phyloP scores from a whole-genome alignment of 1,284 basidiomycete species.

The Porogramme epimiltina region DNA sequence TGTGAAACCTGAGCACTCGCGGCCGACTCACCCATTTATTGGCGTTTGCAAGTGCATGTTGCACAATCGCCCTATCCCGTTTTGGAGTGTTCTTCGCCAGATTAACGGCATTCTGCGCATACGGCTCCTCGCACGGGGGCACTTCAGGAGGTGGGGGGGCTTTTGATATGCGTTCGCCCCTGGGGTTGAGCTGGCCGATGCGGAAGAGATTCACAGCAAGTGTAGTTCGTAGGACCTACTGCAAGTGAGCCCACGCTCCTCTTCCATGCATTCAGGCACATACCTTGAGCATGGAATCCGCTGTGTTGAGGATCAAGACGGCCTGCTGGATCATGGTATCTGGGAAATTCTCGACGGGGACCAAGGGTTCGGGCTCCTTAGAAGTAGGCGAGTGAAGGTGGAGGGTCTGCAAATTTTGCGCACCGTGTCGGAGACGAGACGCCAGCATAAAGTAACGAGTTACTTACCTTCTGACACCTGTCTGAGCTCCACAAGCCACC shows the following conservation, averaged over 20 bases:
- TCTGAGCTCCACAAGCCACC: slow-evolving; percentile 69
- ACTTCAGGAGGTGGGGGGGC: slow-evolving; percentile 64
- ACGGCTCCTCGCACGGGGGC: slow-evolving; percentile 65
- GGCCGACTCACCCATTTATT: slow-evolving; percentile 81
- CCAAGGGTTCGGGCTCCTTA: slow-evolving; percentile 43
- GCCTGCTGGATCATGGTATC: slow-evolving; percentile 77
- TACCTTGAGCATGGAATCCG: slow-evolving; percentile 72
- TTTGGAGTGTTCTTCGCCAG: slow-evolving; percentile 64
- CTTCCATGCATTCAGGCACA: background rate
- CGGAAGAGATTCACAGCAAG: slow-evolving; percentile 72
- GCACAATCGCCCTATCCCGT: slow-evolving; percentile 73
- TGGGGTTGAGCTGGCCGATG: slow-evolving; percentile 65
- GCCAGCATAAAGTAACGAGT: background rate
- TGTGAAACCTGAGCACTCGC: background rate
- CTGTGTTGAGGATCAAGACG: slow-evolving; percentile 71
- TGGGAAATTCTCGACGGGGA: slow-evolving; percentile 51
- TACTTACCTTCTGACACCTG: slow-evolving; percentile 80
- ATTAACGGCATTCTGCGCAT: slow-evolving; percentile 57
- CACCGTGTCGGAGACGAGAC: background rate
- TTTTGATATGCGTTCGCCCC: slow-evolving; percentile 57
- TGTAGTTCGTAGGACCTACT: slow-evolving; percentile 67
- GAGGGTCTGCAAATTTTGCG: slow-evolving; percentile 74
- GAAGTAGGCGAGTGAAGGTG: slow-evolving; percentile 36
- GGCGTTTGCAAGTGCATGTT: slow-evolving; percentile 86
- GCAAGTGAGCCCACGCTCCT: slow-evolving; percentile 4